Evolutionary conservation across 2,329 filamentous ascomycete genomes (phyloP), one percentile per base, ranked within the genome.

Genomic region (Aureobasidium sp.): DNA sequence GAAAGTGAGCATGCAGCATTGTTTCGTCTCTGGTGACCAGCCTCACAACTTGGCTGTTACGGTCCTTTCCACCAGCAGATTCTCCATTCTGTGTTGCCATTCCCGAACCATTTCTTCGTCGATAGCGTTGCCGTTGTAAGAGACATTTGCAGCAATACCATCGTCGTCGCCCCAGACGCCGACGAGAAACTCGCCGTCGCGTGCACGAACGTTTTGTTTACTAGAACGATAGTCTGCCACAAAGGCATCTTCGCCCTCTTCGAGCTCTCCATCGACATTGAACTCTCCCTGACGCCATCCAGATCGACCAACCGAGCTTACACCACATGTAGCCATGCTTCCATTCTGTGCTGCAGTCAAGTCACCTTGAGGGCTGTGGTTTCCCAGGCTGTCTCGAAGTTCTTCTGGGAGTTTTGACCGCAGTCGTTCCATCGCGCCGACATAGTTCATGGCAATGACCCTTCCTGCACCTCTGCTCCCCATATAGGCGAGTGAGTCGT

Each of bases 161-260:
- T 75, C 72, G 41, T 70, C 69, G 22, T 67, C 66, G 0, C 76
- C 75, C 31, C 68, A 73, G 41, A 76, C 75, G 0, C 76, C 77
- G 1, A 79, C 68, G 62, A 80, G 61, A 61, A 80, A 80, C 67
- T 80, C 78, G 3, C 74, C 72, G 7, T 79, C 77, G 31, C 78
- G 68, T 2, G 77, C 76, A 37, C 78, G 67, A 9, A 80, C 78
- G 12, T 72, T 73, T 56, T 75, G 72, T 22, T 66, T 70, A 39
- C 76, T 48, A 3, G 67, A 64, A 5, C 71, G 65, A 53, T 72
- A 79, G 64, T 78, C 75, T 2, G 73, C 77, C 7, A 69, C 73
- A 51, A 80, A 76, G 39, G 75, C 73, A 51, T 70, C 71, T 56
- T 60, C 67, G 3, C 62, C 63, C n/a, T 65, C 65, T 3, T 39